Evolutionary conservation across 306 rosid species (phyloP).

Genomic region (Acmispon strigosus): DNA sequence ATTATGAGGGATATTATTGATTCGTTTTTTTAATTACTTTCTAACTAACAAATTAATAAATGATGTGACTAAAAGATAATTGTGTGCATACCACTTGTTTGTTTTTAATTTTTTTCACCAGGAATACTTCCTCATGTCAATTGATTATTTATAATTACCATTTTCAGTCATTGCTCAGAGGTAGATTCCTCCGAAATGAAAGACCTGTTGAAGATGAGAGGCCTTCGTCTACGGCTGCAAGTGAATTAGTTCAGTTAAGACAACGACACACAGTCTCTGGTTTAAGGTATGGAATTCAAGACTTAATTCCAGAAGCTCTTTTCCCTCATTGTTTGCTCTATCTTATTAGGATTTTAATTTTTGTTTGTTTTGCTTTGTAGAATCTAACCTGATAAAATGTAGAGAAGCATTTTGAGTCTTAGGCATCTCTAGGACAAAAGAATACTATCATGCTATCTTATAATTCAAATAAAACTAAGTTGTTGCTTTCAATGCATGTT

Average conservation of each 20-base stretch:
- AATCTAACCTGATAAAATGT: neutral
- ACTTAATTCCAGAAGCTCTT: neutral
- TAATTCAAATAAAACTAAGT: neutral
- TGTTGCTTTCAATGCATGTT: neutral
- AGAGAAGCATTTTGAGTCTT: neutral
- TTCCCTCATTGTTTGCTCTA: neutral
- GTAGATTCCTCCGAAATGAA: slow-evolving; percentile 96
- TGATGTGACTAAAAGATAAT: neutral
- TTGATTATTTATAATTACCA: slow-evolving; percentile 26
- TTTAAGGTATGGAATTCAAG: slow-evolving; percentile 55
- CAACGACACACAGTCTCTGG: slow-evolving; percentile 95
- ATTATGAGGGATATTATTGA: no score
- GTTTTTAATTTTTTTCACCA: neutral
- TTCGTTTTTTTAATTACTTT: neutral
- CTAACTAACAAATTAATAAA: neutral
- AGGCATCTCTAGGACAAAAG: neutral
- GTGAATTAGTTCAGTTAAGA: slow-evolving; percentile 84
- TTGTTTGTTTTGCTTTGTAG: neutral
- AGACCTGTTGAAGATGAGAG: slow-evolving; percentile 90
- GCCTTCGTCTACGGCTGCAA: slow-evolving; percentile 82
- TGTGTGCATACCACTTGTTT: neutral
- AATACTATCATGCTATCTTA: neutral
- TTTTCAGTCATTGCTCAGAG: slow-evolving; percentile 94
- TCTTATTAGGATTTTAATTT: neutral
- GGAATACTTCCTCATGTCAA: slow-evolving; percentile 11